phyloP scores from a whole-genome alignment of 139 green algal genomes.

The Chlorella sp. region DNA sequence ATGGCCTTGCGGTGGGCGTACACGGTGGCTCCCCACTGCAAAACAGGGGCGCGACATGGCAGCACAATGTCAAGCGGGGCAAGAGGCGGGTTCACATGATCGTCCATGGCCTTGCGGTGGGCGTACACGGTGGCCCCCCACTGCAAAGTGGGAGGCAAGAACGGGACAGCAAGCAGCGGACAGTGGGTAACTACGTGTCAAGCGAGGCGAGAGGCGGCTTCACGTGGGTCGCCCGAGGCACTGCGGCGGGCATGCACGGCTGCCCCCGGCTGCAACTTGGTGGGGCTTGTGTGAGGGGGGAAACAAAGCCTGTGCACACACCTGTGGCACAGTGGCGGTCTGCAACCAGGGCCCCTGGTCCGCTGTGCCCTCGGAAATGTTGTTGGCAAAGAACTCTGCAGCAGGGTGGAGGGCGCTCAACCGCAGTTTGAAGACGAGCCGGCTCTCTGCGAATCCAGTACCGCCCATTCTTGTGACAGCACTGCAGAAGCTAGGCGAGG shows the following conservation, averaged over 20 bases:
- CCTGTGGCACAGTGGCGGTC: constrained; percentile 5
- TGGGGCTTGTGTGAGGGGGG: too few relatives aligned
- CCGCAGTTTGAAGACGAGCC: too few relatives aligned
- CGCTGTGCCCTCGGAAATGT: neutral
- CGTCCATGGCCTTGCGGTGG: constrained; percentile 61
- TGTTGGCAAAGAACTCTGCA: constrained; percentile 36
- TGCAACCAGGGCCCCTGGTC: constrained; percentile 25
- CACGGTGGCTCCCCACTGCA: constrained; percentile 47
- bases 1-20: constrained; percentile 54
- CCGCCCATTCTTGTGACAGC: too few relatives aligned
- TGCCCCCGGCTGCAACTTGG: too few relatives aligned
- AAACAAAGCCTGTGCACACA: neutral
- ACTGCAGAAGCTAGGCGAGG: too few relatives aligned
- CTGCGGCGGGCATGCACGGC: too few relatives aligned
- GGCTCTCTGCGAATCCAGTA: too few relatives aligned
- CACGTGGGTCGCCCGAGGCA: too few relatives aligned
- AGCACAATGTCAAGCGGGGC: neutral
- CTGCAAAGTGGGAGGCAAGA: neutral
- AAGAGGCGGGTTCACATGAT: constrained; percentile 56
- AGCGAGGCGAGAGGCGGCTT: too few relatives aligned
- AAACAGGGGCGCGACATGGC: constrained; percentile 1
- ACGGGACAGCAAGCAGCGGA: neutral
- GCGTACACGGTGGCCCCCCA: constrained; percentile 49
- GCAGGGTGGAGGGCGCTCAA: neutral
- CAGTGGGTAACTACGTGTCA: neutral